phyloP scores from a whole-genome alignment of 441 rosid species.

The Gossypium aridum region DNA sequence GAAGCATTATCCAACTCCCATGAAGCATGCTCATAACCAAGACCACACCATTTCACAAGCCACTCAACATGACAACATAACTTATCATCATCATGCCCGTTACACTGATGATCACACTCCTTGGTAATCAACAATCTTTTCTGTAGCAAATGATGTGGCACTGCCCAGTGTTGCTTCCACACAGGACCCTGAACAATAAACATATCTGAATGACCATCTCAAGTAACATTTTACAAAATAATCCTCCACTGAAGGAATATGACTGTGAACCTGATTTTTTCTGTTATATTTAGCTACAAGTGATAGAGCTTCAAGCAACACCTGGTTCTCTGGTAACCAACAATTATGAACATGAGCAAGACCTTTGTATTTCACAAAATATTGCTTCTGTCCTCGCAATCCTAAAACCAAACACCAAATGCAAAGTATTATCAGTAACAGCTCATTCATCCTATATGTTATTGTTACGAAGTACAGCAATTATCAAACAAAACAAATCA shows the following conservation, averaged over 20 bases:
- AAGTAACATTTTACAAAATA: neutral
- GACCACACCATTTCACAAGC: slow-evolving; percentile 68
- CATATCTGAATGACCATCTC: neutral
- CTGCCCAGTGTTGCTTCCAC: slow-evolving; percentile 44
- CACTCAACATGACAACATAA: slow-evolving; percentile 33
- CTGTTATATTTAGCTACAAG: slow-evolving; percentile 36
- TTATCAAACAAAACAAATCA: neutral
- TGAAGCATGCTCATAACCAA: slow-evolving; percentile 51
- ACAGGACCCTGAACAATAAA: slow-evolving; percentile 27
- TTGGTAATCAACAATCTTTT: slow-evolving; percentile 25
- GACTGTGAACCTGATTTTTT: slow-evolving; percentile 32
- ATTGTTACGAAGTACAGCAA: neutral
- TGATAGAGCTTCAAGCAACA: slow-evolving; percentile 32
- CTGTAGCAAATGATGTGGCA: slow-evolving; percentile 48
- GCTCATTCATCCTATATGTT: neutral
- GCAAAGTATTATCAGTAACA: neutral
- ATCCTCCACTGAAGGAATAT: neutral
- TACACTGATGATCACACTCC: slow-evolving; percentile 5
- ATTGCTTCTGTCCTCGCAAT: slow-evolving; percentile 19
- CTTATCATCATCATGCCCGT: neutral
- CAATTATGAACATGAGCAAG: slow-evolving; percentile 34
- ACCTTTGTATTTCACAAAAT: slow-evolving; percentile 34
- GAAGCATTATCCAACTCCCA: slow-evolving; percentile 55
- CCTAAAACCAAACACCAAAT: slow-evolving; percentile 13
- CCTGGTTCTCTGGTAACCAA: slow-evolving; percentile 24